Evolutionary conservation across 1,139 yeast genomes (phyloP).

Genomic region (Fermentozyma sake): DNA sequence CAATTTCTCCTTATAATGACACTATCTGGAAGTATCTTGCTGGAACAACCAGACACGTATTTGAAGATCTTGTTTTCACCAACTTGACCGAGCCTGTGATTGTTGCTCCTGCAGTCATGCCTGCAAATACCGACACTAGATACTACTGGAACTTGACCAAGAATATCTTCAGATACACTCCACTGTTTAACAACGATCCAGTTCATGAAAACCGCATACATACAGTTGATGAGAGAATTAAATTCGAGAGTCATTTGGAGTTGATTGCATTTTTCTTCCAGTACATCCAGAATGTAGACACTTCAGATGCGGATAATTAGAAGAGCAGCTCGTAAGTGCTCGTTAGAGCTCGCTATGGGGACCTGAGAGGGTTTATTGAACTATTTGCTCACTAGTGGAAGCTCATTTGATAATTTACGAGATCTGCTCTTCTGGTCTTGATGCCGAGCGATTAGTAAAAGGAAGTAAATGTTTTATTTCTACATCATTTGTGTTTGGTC

Average conservation of each 20-base stretch:
- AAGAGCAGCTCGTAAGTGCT: no score
- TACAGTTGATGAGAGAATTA: slow-evolving; percentile 38
- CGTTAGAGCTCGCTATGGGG: no score
- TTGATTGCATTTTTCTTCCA: slow-evolving; percentile 39
- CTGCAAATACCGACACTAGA: slow-evolving; percentile 83
- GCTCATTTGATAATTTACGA: no score
- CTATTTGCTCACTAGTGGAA: no score
- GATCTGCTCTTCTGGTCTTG: no score
- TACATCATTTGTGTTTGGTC: no score
- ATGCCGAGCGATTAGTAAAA: no score
- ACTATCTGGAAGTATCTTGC: slow-evolving; percentile 40
- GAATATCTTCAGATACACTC: slow-evolving; percentile 66
- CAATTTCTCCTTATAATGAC: slow-evolving; percentile 32
- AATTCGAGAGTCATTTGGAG: slow-evolving; percentile 37
- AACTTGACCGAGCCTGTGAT: slow-evolving; percentile 39
- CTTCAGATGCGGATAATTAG: slow-evolving; percentile 2
- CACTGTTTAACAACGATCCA: slow-evolving; percentile 24
- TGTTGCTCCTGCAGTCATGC: slow-evolving; percentile 62
- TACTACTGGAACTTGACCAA: slow-evolving; percentile 72
- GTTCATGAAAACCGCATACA: slow-evolving; percentile 25
- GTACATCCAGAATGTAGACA: slow-evolving; percentile 20
- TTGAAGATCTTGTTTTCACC: slow-evolving; percentile 37
- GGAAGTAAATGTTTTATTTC: no score
- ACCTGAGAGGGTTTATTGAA: no score
- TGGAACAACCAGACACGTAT: slow-evolving; percentile 41